Evolutionary conservation across 2,329 filamentous ascomycete genomes (phyloP).

Genomic region (Ciborinia camelliae): DNA sequence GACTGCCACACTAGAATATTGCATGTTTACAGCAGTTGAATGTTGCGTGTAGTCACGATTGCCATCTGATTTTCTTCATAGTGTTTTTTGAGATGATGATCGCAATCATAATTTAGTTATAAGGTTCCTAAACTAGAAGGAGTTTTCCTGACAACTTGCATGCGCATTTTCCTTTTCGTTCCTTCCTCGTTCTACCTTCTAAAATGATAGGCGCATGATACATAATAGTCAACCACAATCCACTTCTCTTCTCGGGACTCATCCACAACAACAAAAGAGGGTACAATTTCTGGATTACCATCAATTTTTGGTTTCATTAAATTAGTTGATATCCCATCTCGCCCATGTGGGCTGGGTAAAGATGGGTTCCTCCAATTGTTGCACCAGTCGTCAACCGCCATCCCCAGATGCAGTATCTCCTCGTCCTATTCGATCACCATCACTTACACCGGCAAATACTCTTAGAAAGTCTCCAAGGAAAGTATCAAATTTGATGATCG

Average conservation of each 20-base stretch:
- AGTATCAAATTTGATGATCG: conserved; percentile 9
- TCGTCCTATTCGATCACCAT: conserved; percentile 24
- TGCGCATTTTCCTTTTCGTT: neutral
- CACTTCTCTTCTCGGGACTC: neutral
- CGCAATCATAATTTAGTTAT: neutral
- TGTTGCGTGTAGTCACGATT: neutral
- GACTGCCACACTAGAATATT: neutral
- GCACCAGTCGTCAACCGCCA: conserved; percentile 32
- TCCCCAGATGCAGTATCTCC: conserved; percentile 34
- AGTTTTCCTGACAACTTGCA: neutral
- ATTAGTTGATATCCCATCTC: conserved; percentile 1
- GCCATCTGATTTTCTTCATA: neutral
- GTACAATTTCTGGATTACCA: neutral
- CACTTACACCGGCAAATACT: conserved; percentile 11
- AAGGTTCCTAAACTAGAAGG: neutral
- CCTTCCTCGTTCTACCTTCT: neutral
- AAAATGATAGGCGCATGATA: neutral
- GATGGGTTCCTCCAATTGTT: conserved; percentile 27
- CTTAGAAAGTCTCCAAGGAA: conserved; percentile 21
- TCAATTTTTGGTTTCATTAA: conserved; percentile 4
- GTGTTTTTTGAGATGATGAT: neutral
- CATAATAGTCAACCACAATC: neutral
- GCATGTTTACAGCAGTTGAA: no score
- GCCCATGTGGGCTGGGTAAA: neutral
- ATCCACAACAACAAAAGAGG: neutral